A percentile compares a stretch with the other conserved stretches of the same genome.
Conservation (phyloP, 768 basidiomycete genomes). For the Mycena alexandri region DNA sequence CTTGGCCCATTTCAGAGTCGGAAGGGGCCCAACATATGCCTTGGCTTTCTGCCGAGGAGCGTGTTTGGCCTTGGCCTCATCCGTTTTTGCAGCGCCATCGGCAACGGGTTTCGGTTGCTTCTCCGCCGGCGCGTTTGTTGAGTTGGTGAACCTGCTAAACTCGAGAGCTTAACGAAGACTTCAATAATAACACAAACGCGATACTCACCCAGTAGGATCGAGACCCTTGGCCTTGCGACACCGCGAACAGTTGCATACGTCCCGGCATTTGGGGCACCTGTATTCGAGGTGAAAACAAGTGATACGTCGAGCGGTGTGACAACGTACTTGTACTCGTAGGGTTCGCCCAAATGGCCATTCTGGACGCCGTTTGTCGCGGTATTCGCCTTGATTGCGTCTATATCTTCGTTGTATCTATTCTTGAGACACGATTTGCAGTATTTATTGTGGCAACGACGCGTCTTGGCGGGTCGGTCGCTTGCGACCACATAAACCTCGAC, state of each 20-base stretch:
- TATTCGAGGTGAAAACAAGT: slow-evolving; percentile 18
- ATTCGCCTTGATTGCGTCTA: slow-evolving; percentile 55
- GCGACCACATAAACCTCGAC: slow-evolving; percentile 37
- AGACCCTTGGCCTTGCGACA: slow-evolving; percentile 77
- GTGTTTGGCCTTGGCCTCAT: slow-evolving; percentile 40
- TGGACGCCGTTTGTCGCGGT: slow-evolving; percentile 25
- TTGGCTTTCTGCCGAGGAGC: slow-evolving; percentile 49
- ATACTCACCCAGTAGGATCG: slow-evolving; percentile 67
- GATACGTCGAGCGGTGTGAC: background rate
- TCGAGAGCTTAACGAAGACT: background rate
- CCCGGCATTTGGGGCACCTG: slow-evolving; percentile 80
- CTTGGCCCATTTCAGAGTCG: slow-evolving; percentile 66
- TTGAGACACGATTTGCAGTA: slow-evolving; percentile 77
- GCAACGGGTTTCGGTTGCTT: slow-evolving; percentile 26
- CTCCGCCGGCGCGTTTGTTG: slow-evolving; percentile 18
- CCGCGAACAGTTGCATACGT: slow-evolving; percentile 73
- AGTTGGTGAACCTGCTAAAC: slow-evolving; percentile 32
- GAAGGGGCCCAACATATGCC: slow-evolving; percentile 45
- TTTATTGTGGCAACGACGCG: slow-evolving; percentile 65
- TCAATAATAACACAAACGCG: slow-evolving; percentile 2
- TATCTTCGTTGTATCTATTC: slow-evolving; percentile 73
- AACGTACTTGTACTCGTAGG: slow-evolving; percentile 67
- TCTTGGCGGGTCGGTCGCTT: slow-evolving; percentile 42
- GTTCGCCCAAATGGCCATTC: slow-evolving; percentile 42
- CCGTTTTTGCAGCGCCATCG: slow-evolving; percentile 20